A percentile compares a stretch with the other conserved stretches of the same genome.
These are phyloP conservation scores for Colletotrichum filicis DNA, from an alignment of 2,329 filamentous ascomycete genomes.

Conservation along the genomic window DNA sequence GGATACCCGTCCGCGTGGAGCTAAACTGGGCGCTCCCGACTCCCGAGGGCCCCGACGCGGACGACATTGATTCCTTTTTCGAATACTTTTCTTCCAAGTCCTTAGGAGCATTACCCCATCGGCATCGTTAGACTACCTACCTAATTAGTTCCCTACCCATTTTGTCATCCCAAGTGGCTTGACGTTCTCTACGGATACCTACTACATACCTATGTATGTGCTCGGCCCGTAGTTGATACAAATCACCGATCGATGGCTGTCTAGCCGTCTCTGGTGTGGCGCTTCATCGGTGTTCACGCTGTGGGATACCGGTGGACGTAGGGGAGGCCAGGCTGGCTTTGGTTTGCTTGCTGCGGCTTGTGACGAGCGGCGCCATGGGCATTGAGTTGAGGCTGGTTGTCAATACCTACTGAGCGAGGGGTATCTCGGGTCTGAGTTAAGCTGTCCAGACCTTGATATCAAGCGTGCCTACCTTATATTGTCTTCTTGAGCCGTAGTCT, in stretches of 20 bases:
- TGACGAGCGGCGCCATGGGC: background rate
- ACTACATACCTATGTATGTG: background rate
- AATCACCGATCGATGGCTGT: background rate
- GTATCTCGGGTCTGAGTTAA: background rate
- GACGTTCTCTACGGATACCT: background rate
- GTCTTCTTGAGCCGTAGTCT: too few relatives aligned
- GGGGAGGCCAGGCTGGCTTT: background rate
- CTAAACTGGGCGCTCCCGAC: conserved; percentile 16
- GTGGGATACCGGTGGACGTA: background rate
- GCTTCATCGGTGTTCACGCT: background rate
- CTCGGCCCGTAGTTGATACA: background rate
- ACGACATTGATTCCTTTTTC: background rate
- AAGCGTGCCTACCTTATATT: too few relatives aligned
- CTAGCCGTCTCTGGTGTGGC: background rate
- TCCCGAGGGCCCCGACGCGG: conserved; percentile 24
- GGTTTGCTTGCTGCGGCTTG: background rate
- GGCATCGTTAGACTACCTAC: background rate
- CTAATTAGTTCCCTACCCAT: background rate
- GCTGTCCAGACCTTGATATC: background rate
- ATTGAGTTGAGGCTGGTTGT: background rate
- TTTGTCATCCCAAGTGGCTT: background rate
- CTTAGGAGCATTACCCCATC: too few relatives aligned
- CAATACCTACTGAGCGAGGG: background rate
- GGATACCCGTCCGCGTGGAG: conserved; percentile 21
- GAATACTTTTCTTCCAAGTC: background rate